Evolutionary conservation across 257 asterid species (phyloP).

Genomic region (Anisodus tanguticus): DNA sequence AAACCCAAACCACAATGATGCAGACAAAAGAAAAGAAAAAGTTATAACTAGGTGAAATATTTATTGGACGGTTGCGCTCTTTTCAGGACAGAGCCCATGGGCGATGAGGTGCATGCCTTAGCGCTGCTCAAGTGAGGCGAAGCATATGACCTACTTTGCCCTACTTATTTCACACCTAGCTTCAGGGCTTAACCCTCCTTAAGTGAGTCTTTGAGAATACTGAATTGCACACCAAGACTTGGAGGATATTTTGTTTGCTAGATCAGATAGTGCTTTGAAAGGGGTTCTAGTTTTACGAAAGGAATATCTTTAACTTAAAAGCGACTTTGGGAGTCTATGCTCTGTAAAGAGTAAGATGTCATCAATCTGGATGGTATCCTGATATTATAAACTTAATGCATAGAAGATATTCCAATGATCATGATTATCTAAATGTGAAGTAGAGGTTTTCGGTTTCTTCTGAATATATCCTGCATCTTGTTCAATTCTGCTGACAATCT

Average conservation of each 20-base stretch:
- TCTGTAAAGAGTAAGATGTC: slow-evolving; percentile 22
- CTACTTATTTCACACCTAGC: background rate
- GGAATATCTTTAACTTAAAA: background rate
- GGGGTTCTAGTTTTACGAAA: background rate
- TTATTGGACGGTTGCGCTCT: background rate
- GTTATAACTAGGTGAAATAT: background rate
- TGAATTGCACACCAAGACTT: background rate
- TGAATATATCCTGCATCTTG: slow-evolving; percentile 8
- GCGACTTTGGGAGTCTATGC: slow-evolving; percentile 5
- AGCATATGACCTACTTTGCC: background rate
- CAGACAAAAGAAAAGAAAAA: background rate
- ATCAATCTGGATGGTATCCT: slow-evolving; percentile 24
- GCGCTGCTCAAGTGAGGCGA: background rate
- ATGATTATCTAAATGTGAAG: background rate
- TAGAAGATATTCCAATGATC: slow-evolving; percentile 5
- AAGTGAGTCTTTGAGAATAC: background rate
- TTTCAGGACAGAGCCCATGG: background rate
- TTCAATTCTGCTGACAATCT: slow-evolving; percentile 8
- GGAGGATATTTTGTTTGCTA: background rate
- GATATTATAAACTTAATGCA: background rate
- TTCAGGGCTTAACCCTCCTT: background rate
- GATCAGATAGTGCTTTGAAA: background rate
- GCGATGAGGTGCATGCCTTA: background rate
- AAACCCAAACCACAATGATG: slow-evolving; percentile 10
- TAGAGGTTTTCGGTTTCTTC: background rate